These are phyloP conservation scores for Punica granatum DNA, from an alignment of 345 rosid species.

Conservation along the genomic window DNA sequence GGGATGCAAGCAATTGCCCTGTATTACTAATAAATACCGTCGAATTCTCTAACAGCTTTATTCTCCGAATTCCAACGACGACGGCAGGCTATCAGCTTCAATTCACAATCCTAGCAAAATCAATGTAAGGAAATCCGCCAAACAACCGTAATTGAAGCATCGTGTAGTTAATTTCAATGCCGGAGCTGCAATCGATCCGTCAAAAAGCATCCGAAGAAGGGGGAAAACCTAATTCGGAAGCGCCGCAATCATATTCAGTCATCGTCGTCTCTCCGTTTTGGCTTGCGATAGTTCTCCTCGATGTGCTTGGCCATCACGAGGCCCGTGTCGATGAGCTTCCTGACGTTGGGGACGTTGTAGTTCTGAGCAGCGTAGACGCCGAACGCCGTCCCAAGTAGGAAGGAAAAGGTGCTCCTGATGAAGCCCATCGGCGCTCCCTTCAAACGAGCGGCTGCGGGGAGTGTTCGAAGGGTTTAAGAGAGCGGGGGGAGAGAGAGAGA, in stretches of 20 bases:
- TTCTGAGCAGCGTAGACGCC: conserved; percentile 46
- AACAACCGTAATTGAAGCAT: no score
- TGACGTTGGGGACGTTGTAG: conserved; percentile 34
- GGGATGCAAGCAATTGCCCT: no score
- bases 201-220: no score
- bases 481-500: neutral
- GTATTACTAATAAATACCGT: no score
- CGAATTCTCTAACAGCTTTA: no score
- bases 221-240: no score
- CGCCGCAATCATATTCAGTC: conserved; percentile 7
- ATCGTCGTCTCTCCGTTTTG: conserved; percentile 9
- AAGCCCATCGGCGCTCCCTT: conserved; percentile 25
- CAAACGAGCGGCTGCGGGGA: neutral
- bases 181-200: no score
- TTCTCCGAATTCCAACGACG: no score
- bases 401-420: conserved; percentile 20
- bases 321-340: conserved; percentile 21
- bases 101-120: no score
- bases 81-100: no score
- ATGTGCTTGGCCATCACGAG: conserved; percentile 27
- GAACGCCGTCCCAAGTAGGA: conserved; percentile 25
- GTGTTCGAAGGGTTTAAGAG: neutral
- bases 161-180: no score
- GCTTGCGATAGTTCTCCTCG: conserved; percentile 35
- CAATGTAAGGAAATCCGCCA: no score